Conservation (phyloP, 2,329 filamentous ascomycete species). For the Nemania sp. region DNA sequence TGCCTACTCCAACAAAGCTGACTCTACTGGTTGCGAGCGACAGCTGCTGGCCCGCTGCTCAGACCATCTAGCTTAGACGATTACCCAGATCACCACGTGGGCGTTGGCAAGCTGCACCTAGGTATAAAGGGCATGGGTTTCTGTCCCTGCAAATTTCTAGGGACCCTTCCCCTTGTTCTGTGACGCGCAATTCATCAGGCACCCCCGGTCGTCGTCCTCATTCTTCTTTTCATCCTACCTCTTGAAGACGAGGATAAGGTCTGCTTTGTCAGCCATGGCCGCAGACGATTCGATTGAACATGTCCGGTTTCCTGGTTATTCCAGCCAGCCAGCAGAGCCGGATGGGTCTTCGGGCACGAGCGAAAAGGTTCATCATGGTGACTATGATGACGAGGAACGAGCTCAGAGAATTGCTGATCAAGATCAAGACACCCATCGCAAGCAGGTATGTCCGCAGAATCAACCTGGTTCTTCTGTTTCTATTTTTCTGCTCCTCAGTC, state of each 20-base stretch:
- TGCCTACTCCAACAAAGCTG: background rate
- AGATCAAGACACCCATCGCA: background rate
- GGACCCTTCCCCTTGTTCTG: background rate
- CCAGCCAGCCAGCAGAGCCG: background rate
- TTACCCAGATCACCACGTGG: background rate
- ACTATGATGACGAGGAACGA: conserved; percentile 3
- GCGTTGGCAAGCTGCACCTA: background rate
- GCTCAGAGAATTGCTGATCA: background rate
- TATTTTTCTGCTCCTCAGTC: background rate
- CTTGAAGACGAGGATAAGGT: background rate
- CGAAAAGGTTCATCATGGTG: background rate
- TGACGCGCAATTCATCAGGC: background rate
- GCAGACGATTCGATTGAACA: conserved; percentile 1
- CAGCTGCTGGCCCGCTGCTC: background rate
- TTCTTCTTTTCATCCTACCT: background rate
- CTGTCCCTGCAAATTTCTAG: background rate
- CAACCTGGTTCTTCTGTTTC: background rate
- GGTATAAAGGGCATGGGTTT: background rate
- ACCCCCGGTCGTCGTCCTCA: background rate
- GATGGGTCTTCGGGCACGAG: background rate
- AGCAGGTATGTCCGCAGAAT: background rate
- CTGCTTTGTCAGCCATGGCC: background rate
- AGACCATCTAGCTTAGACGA: background rate
- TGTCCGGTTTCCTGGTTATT: background rate
- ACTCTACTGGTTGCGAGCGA: background rate